Percentiles rank a stretch among this genome's conserved stretches.
phyloP scores from a whole-genome alignment of 208 protist species.

The Trypanosoma avium region DNA sequence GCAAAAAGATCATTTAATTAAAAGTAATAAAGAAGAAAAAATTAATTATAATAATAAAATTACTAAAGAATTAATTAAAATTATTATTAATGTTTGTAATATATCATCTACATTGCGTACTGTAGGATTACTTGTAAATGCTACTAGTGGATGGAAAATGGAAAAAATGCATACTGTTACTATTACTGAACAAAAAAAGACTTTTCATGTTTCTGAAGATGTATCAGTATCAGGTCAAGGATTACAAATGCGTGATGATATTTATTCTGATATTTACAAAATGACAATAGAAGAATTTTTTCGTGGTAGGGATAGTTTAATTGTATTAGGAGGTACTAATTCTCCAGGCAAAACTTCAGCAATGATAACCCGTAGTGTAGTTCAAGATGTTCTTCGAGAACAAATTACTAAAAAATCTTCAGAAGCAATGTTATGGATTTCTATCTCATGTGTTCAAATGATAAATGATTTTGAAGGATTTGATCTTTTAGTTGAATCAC shows the following conservation, averaged over 20 bases:
- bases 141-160: not conserved
- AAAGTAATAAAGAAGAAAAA: not conserved
- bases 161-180: not conserved
- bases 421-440: not conserved
- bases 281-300: not conserved
- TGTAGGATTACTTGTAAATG: not conserved
- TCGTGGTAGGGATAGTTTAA: not conserved
- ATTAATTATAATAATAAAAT: not conserved
- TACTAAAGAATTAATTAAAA: not conserved
- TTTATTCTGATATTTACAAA: not conserved
- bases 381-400: not conserved
- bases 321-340: not conserved
- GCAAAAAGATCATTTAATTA: not conserved
- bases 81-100: not conserved
- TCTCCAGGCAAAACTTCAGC: not conserved
- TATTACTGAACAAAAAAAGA: not conserved
- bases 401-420: not conserved
- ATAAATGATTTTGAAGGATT: not conserved
- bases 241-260: not conserved
- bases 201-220: slow-evolving; percentile 1
- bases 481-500: not conserved
- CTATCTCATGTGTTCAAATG: not conserved
- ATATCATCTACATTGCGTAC: not conserved
- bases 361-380: not conserved
- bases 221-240: not conserved